These are phyloP conservation scores for Talaromyces liani DNA, from an alignment of 495 filamentous ascomycete species.

Conservation along the genomic window DNA sequence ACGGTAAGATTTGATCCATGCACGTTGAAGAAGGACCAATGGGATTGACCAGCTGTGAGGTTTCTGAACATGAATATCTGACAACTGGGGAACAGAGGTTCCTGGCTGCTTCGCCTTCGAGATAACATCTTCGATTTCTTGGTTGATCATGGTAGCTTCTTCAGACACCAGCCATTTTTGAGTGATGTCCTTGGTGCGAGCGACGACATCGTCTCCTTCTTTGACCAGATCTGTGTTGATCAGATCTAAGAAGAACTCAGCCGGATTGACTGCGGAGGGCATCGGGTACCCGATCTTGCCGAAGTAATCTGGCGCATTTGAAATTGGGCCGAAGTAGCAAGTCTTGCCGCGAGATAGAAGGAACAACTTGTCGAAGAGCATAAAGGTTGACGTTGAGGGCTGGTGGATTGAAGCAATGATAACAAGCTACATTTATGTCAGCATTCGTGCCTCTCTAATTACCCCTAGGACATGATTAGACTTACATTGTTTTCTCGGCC, in stretches of 20 bases:
- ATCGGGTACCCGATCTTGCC: conserved; percentile 47
- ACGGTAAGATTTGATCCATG: conserved; percentile 71
- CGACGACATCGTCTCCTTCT: conserved; percentile 34
- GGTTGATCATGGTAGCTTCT: not conserved
- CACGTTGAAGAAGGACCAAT: conserved; percentile 52
- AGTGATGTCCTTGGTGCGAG: not conserved
- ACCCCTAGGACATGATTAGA: not conserved
- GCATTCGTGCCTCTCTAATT: not conserved
- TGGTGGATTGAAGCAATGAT: conserved; percentile 79
- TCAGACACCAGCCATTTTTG: not conserved
- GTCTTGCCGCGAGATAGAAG: conserved; percentile 62
- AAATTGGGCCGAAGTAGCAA: conserved; percentile 60
- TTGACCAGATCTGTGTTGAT: conserved; percentile 65
- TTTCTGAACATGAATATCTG: conserved; percentile 9
- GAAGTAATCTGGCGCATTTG: conserved; percentile 49
- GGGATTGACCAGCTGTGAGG: conserved; percentile 15
- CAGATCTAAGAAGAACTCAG: conserved; percentile 67
- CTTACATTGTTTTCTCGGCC: conserved; percentile 58
- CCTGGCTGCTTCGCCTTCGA: not conserved
- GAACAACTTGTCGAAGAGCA: conserved; percentile 70
- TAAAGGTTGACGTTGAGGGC: conserved; percentile 67
- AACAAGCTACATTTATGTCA: conserved; percentile 37
- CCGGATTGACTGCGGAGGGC: conserved; percentile 64
- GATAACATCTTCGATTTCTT: not conserved
- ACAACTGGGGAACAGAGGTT: not conserved